Evolutionary conservation across 2,329 filamentous ascomycete species (phyloP).

Genomic region (Sclerotiophoma versabilis): DNA sequence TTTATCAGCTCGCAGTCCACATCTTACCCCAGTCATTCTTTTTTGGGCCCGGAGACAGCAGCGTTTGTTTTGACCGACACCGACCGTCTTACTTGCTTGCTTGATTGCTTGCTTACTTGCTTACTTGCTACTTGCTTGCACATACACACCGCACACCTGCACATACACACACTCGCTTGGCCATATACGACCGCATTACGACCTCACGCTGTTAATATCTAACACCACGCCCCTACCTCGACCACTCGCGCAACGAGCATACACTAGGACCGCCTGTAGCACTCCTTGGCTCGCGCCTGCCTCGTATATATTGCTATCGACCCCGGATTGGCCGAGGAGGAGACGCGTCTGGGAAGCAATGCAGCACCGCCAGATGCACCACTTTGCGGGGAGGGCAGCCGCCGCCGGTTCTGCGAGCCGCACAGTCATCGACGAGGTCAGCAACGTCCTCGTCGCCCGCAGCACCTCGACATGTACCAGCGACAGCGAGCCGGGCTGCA

Average conservation of each 20-base stretch:
- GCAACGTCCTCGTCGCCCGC: slow-evolving; percentile 38
- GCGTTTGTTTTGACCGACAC: slow-evolving; percentile 26
- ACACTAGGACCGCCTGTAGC: slow-evolving; percentile 10
- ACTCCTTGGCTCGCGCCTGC: slow-evolving; percentile 19
- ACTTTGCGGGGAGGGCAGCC: slow-evolving; percentile 34
- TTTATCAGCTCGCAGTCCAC: slow-evolving; percentile 29
- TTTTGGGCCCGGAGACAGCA: slow-evolving; percentile 35
- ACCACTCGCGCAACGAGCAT: background rate
- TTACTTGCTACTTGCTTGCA: slow-evolving; percentile 1
- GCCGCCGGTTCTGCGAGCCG: slow-evolving; percentile 30
- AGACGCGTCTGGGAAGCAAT: slow-evolving; percentile 26
- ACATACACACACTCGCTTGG: slow-evolving; percentile 13
- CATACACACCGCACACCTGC: slow-evolving; percentile 14
- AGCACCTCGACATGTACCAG: slow-evolving; percentile 36
- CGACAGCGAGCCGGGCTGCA: slow-evolving; percentile 45
- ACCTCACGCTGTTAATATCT: slow-evolving; percentile 47
- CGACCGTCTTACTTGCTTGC: slow-evolving; percentile 16
- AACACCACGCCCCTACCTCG: slow-evolving; percentile 4
- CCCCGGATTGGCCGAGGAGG: slow-evolving; percentile 27
- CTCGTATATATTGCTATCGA: slow-evolving; percentile 27
- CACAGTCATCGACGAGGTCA: slow-evolving; percentile 35
- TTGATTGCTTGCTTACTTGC: slow-evolving; percentile 17
- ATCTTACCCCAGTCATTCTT: slow-evolving; percentile 53
- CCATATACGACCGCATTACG: slow-evolving; percentile 42
- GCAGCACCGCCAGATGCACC: slow-evolving; percentile 42